phyloP scores from a whole-genome alignment of 768 basidiomycete genomes.

The Trametes gibbosa region DNA sequence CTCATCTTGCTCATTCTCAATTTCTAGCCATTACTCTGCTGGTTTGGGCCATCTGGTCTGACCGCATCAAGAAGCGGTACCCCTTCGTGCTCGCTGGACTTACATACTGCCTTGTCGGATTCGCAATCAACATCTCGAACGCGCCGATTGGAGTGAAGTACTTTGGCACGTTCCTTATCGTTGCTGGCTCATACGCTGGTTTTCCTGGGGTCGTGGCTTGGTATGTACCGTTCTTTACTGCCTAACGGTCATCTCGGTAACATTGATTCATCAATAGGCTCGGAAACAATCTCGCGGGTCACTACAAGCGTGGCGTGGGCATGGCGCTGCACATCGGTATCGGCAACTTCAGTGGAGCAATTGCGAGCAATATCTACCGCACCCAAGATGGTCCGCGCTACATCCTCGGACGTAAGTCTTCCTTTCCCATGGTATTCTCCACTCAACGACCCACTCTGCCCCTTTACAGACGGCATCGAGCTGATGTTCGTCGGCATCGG shows the following conservation, averaged over 20 bases:
- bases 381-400: slow-evolving; percentile 58
- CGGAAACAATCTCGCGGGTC: slow-evolving; percentile 63
- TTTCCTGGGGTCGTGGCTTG: slow-evolving; percentile 66
- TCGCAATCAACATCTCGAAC: slow-evolving; percentile 60
- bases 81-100: slow-evolving; percentile 58
- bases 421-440: neutral
- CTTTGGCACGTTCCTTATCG: slow-evolving; percentile 70
- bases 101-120: slow-evolving; percentile 54
- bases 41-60: slow-evolving; percentile 56
- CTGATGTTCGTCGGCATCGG: slow-evolving; percentile 71
- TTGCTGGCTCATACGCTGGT: slow-evolving; percentile 58
- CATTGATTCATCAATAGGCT: slow-evolving; percentile 27
- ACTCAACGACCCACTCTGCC: neutral
- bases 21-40: slow-evolving; percentile 49
- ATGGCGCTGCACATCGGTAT: slow-evolving; percentile 69
- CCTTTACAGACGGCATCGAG: slow-evolving; percentile 50
- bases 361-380: slow-evolving; percentile 63
- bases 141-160: slow-evolving; percentile 60
- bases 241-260: too few species aligned
- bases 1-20: too few species aligned
- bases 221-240: slow-evolving; percentile 22
- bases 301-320: slow-evolving; percentile 68
- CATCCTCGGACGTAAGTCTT: slow-evolving; percentile 56
- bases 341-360: slow-evolving; percentile 64
- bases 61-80: slow-evolving; percentile 52